Conservation (phyloP, 257 asterid genomes). For the Gentiana dahurica region DNA sequence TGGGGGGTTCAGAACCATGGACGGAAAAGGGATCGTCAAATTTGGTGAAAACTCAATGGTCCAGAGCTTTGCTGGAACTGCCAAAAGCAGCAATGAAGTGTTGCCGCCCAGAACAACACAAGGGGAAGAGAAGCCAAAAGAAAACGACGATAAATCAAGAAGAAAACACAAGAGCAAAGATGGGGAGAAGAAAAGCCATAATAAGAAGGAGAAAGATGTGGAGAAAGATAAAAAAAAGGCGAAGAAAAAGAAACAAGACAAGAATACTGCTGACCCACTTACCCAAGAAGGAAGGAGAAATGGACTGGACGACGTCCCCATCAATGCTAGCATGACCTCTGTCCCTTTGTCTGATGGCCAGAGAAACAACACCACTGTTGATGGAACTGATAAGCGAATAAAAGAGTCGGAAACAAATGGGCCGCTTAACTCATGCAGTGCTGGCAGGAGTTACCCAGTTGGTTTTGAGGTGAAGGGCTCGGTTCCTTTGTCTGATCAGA, state of each 20-base stretch:
- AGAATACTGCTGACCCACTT: slow-evolving; percentile 15
- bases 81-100: slow-evolving; percentile 26
- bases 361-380: slow-evolving; percentile 21
- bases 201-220: slow-evolving; percentile 28
- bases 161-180: slow-evolving; percentile 33
- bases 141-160: slow-evolving; percentile 21
- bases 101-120: slow-evolving; percentile 27
- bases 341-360: slow-evolving; percentile 19
- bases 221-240: slow-evolving; percentile 17
- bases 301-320: slow-evolving; percentile 18
- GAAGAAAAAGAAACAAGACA: slow-evolving; percentile 28
- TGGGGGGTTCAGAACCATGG: slow-evolving; percentile 26
- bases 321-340: not conserved
- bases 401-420: slow-evolving; percentile 48
- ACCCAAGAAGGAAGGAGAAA: slow-evolving; percentile 7
- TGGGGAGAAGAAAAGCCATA: slow-evolving; percentile 26
- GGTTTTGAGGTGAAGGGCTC: not conserved
- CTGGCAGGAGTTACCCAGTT: no score
- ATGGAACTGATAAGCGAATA: slow-evolving; percentile 41
- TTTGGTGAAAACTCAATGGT: slow-evolving; percentile 21
- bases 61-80: slow-evolving; percentile 15
- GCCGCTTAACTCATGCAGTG: slow-evolving; percentile 11
- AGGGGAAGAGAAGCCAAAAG: slow-evolving; percentile 31
- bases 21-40: slow-evolving; percentile 15
- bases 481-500: slow-evolving; percentile 18